These are phyloP conservation scores for Haberlea rhodopensis DNA, from an alignment of 257 asterid species.

Conservation along the genomic window DNA sequence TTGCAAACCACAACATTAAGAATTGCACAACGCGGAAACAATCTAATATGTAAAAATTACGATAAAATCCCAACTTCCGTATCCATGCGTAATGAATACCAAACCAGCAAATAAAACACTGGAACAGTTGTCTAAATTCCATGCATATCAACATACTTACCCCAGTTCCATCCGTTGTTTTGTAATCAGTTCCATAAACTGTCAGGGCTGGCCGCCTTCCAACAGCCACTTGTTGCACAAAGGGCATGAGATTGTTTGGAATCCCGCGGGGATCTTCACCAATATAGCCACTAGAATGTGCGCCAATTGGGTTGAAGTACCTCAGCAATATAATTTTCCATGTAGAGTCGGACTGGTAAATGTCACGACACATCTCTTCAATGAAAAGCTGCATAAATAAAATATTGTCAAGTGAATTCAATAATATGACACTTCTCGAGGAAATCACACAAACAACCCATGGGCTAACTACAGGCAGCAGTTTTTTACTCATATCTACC, in stretches of 20 bases:
- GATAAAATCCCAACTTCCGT: neutral
- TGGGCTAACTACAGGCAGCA: neutral
- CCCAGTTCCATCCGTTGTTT: slow-evolving; percentile 91
- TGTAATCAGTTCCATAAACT: slow-evolving; percentile 80
- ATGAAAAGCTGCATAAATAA: slow-evolving; percentile 65
- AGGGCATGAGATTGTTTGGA: slow-evolving; percentile 98
- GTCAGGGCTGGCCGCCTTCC: slow-evolving; percentile 86
- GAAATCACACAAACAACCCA: neutral
- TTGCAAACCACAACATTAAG: neutral
- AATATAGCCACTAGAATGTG: slow-evolving; percentile 85
- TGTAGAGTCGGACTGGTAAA: slow-evolving; percentile 60
- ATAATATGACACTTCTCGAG: slow-evolving; percentile 7
- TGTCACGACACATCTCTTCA: slow-evolving; percentile 92
- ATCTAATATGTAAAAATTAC: neutral
- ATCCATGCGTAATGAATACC: neutral
- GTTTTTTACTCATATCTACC: no score
- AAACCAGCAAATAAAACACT: neutral
- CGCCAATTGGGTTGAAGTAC: slow-evolving; percentile 98
- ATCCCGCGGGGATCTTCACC: slow-evolving; percentile 96
- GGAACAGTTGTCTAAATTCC: neutral
- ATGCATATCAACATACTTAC: slow-evolving; percentile 35
- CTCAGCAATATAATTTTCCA: slow-evolving; percentile 94
- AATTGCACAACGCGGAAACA: neutral
- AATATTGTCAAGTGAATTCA: slow-evolving; percentile 23
- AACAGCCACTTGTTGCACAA: slow-evolving; percentile 96